Evolutionary conservation across 2,329 filamentous ascomycete genomes (phyloP).

Genomic region (Aschersonia sp.): DNA sequence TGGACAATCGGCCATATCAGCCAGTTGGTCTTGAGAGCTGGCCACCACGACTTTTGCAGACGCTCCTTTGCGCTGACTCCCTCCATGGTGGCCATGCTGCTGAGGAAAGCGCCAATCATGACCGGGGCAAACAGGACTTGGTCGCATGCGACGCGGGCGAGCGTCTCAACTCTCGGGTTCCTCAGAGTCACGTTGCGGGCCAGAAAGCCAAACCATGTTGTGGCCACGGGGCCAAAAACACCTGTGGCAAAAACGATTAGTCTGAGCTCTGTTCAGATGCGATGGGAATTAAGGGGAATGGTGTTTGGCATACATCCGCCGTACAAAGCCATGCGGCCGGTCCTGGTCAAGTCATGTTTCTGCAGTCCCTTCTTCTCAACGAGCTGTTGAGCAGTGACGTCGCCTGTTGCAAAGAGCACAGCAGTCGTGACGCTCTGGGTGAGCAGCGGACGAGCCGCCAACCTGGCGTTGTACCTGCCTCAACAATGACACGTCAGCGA

Average conservation of each 20-base stretch:
- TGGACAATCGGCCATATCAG: conserved; percentile 81
- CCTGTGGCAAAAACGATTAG: conserved; percentile 22
- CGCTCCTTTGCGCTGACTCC: conserved; percentile 48
- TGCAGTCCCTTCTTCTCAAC: conserved; percentile 68
- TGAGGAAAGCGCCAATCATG: conserved; percentile 69
- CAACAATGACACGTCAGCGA: too few relatives aligned
- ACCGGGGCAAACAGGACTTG: conserved; percentile 74
- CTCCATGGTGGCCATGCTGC: conserved; percentile 72
- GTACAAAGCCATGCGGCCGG: conserved; percentile 66
- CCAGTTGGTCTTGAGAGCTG: conserved; percentile 70
- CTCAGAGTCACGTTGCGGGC: conserved; percentile 51
- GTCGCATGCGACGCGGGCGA: conserved; percentile 66
- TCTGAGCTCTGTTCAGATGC: not conserved
- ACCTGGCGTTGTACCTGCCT: conserved; percentile 68
- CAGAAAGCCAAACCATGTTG: conserved; percentile 75
- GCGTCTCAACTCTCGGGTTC: conserved; percentile 52
- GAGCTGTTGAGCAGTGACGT: conserved; percentile 78
- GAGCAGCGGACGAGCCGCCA: conserved; percentile 69
- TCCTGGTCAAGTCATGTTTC: conserved; percentile 61
- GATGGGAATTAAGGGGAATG: not conserved
- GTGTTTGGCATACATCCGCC: conserved; percentile 46
- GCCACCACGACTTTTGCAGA: conserved; percentile 53
- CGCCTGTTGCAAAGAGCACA: conserved; percentile 83
- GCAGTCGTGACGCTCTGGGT: conserved; percentile 86
- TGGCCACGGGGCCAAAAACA: conserved; percentile 77